phyloP scores from a whole-genome alignment of 2,329 filamentous ascomycete genomes.

The Monilinia polystroma region DNA sequence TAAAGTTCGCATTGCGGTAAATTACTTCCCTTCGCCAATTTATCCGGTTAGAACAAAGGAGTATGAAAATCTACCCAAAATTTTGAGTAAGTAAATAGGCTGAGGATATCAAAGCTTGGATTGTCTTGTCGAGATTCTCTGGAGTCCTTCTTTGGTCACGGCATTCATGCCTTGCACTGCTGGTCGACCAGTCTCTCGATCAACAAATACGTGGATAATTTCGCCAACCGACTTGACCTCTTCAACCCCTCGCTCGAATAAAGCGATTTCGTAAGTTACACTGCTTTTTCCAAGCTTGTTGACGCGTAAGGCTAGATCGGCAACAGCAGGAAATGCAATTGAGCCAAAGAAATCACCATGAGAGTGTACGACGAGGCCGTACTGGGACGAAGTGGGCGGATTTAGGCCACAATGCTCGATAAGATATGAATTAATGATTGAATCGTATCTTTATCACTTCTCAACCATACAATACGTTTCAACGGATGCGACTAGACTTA shows the following conservation, averaged over 20 bases:
- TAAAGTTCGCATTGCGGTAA: neutral
- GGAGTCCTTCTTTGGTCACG: slow-evolving; percentile 57
- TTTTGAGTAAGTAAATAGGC: neutral
- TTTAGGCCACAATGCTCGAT: slow-evolving; percentile 73
- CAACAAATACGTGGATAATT: slow-evolving; percentile 87
- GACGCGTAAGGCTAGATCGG: slow-evolving; percentile 79
- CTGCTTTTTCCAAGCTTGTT: slow-evolving; percentile 82
- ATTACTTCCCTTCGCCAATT: neutral
- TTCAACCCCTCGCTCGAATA: slow-evolving; percentile 75
- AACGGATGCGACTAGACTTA: slow-evolving; percentile 40
- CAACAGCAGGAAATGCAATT: slow-evolving; percentile 75
- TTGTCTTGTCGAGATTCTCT: slow-evolving; percentile 50
- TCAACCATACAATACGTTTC: neutral
- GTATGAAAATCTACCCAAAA: neutral
- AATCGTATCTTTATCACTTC: slow-evolving; percentile 65
- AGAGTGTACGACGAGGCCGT: slow-evolving; percentile 81
- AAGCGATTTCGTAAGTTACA: slow-evolving; percentile 83
- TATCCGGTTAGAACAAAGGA: neutral
- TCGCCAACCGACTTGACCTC: slow-evolving; percentile 80
- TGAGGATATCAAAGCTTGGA: slow-evolving; percentile 33
- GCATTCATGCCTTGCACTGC: slow-evolving; percentile 61
- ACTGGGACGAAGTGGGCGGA: slow-evolving; percentile 67
- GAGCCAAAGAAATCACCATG: slow-evolving; percentile 83
- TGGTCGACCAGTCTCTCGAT: slow-evolving; percentile 69
- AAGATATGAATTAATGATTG: slow-evolving; percentile 84